Evolutionary conservation across 139 green algal species (phyloP), one percentile per base, ranked within the genome.

Genomic region (Limnomonas spitsbergensis): DNA sequence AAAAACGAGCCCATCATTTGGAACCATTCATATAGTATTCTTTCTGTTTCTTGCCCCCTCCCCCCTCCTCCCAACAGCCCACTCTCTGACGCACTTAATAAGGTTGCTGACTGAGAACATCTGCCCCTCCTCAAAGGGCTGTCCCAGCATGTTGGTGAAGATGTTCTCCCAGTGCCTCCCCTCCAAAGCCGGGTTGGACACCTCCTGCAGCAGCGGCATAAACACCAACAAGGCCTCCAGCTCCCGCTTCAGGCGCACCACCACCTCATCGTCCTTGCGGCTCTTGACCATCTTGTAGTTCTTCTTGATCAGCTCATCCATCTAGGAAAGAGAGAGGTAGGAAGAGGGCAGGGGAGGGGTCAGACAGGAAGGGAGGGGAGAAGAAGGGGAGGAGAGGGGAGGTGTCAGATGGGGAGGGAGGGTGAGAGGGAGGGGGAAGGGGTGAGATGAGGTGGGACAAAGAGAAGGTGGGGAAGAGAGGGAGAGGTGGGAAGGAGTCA

Each of bases 171-270:
- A 91, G 40, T 91, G 86, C 4, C 86, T 80, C n/a, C 38, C 26
- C 29, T 72, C 61, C 27, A 72, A 37, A 7, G 61, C 61, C 9
- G 61, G 61, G 29, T 72, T 72, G 61, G 61, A 34, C 36, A 87
- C 82, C 76, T 84, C 83, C 39, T 74, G 36, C 40, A 90, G 74
- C 74, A 90, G 77, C 29, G 86, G 86, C 81, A 90, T 67, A 3
- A 83, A 35, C 70, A 84, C 80, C 66, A 88, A 88, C 82, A 95
- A 93, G 27, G 90, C 84, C 2, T 95, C 91, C 74, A 95, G 77
- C 27, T 84, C 72, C 69, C 87, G 72, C 78, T 92, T 92, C 42
- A 95, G 79, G 20, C 86, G 75, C 0, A 53, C 67, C 6, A 91
- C 85, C 47, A 95, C 89, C 7, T 70, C 67, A 39, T 88, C 79